Percentiles rank a stretch among this genome's conserved stretches.
These are phyloP conservation scores for Ilyonectria mors-panacis DNA, from an alignment of 2,329 filamentous ascomycete genomes.

Conservation along the genomic window DNA sequence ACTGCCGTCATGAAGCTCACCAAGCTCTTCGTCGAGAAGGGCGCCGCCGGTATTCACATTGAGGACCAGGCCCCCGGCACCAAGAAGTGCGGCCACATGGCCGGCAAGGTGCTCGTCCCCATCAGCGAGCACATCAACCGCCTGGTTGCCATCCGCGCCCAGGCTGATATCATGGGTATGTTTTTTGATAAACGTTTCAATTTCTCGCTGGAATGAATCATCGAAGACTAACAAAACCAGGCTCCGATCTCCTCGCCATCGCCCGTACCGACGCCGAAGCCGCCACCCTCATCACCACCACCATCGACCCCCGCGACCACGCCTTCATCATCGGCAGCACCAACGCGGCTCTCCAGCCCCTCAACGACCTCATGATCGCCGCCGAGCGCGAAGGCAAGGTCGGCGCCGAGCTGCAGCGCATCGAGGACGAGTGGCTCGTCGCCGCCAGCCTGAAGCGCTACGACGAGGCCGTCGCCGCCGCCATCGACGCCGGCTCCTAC, in stretches of 20 bases:
- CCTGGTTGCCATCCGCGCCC: constrained; percentile 94
- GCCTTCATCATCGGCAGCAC: constrained; percentile 92
- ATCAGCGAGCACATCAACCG: constrained; percentile 99
- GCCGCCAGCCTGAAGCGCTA: constrained; percentile 89
- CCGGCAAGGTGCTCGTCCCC: constrained; percentile 96
- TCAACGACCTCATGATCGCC: constrained; percentile 91
- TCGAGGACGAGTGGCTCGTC: constrained; percentile 90
- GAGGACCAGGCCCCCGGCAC: constrained; percentile 98
- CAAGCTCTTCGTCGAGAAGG: constrained; percentile 96
- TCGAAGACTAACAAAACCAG: constrained; percentile 54
- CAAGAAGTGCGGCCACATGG: constrained; percentile 99
- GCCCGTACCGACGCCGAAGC: constrained; percentile 98
- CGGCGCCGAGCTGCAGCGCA: constrained; percentile 85
- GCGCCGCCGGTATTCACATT: constrained; percentile 97
- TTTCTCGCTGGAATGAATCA: background rate
- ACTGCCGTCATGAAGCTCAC: constrained; percentile 99
- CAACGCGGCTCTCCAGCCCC: constrained; percentile 85
- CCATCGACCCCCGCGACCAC: constrained; percentile 96
- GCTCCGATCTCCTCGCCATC: constrained; percentile 88
- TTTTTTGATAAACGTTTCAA: constrained; percentile 15
- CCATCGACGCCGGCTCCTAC: constrained; percentile 79
- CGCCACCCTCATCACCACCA: constrained; percentile 95
- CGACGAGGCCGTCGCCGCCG: constrained; percentile 88
- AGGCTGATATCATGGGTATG: constrained; percentile 97
- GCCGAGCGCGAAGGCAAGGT: constrained; percentile 87